Base-by-base conservation (phyloP, 2,329 filamentous ascomycete species). In the Aspergillus sp. region DNA sequence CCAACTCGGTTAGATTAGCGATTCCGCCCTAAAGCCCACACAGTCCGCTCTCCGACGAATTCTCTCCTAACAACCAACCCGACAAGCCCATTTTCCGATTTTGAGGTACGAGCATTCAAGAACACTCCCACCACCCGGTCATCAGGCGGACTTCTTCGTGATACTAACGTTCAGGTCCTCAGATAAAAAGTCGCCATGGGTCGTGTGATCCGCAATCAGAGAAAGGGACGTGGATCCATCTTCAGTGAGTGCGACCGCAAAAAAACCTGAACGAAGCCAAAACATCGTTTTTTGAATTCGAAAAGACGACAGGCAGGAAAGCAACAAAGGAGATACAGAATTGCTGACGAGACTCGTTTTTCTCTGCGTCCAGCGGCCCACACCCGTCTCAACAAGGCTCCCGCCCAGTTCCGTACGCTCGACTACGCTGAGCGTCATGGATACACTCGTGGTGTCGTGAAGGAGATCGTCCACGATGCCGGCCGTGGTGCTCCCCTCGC, bases 391-490 rank as follows among this genome's bases (percentile, higher is more conserved):
- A 91, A 93, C 81, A 96, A 97, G 84, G 83, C 85, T 58, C 87
- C 88, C 60, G 88, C 91, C 71, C 87, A 95, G 79, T 97, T 98
- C 86, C 83, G 93, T 77, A 88, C 83, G 66, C 88, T 96, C 83
- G 93, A 98, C 75, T 98, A 82, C 75, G 84, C 90, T 74, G 90
- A 96, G 81, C 84, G 88, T 73, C 91, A 97, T 83, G 93, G 93
- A 68, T 98, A 98, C 81, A 80, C 95, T 71, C 88, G 93, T 66
- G 93, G 93, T 78, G 83, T 97, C 60, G 90, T 98, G 73, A 95
- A 93, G 84, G 89, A 97, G 71, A 96, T 97, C 77, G 87, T 98
- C 78, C 93, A 98, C 85, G 93, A 98, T 78, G 84, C 90, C 67
- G 93, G 93, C 74, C 90, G 93, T 79, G 93, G 93, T 80, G 90